phyloP scores from a whole-genome alignment of 2,329 filamentous ascomycete species.

The Parascedosporium putredinis region DNA sequence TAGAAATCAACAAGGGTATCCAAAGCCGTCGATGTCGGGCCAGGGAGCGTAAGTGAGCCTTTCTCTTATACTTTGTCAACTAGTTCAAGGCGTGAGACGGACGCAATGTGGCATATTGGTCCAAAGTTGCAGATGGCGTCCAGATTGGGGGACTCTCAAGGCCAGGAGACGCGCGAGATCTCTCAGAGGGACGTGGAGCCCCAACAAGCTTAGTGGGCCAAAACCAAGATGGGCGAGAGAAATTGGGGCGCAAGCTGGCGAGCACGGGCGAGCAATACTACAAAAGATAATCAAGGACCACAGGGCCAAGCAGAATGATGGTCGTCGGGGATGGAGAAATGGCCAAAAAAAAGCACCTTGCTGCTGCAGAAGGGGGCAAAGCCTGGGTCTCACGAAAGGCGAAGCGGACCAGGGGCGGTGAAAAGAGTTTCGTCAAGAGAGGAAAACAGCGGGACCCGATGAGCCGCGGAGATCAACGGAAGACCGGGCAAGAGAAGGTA shows the following conservation, averaged over 20 bases:
- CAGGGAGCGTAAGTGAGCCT: neutral
- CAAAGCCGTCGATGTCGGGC: too few species aligned
- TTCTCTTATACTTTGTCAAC: neutral
- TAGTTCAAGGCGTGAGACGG: neutral
- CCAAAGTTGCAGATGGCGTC: neutral
- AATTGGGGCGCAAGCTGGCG: neutral
- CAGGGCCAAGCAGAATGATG: too few species aligned
- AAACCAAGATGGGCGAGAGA: too few species aligned
- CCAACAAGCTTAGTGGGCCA: too few species aligned
- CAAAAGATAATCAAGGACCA: too few species aligned
- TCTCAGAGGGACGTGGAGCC: too few species aligned
- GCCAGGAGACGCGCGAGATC: too few species aligned
- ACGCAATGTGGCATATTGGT: neutral
- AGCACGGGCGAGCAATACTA: too few species aligned
- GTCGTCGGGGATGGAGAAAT: too few species aligned
- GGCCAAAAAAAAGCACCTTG: too few species aligned
- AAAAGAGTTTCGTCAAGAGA: neutral
- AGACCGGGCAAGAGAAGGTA: neutral
- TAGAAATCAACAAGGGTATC: neutral
- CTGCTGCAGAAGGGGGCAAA: too few species aligned
- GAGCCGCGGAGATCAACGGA: neutral
- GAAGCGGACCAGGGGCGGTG: neutral
- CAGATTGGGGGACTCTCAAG: neutral
- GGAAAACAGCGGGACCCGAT: neutral
- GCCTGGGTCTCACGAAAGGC: too few species aligned